Base-by-base conservation (phyloP, 2,329 filamentous ascomycete species). In the Mycosphaerelloides madeirae region DNA sequence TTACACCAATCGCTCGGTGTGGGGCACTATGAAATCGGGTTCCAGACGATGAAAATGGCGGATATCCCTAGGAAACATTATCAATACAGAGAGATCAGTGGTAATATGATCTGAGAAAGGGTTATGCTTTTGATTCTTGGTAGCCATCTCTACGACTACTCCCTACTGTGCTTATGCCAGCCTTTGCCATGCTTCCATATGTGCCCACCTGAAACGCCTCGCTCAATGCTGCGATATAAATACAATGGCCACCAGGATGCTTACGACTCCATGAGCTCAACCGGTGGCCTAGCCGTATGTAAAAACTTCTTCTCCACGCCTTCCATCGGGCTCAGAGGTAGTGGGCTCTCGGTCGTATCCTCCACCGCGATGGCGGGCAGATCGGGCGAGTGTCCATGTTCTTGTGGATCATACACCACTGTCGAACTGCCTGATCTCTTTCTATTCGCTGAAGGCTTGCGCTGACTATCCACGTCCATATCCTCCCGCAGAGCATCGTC, bases 341-440 rank as follows among this genome's bases (percentile, higher is more conserved):
- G 69, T 2, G 71, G 68, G 20, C 61, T 68, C 25, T 64, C 66
- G 2, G 69, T 78, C 11, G 75, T 80, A 62, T 83, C 79, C 60
- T 81, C 79, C 2, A 84, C 78, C 57, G 79, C 76, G 29, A 84
- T 81, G 2, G 78, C 78, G 1, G 80, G 80, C 31, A 84, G 62
- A 50, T 74, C 68, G 1, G 78, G 78, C 44, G 73, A 79, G 46
- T 76, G 68, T 2, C 80, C 80, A 52, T 83, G 78, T 33, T 81
- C 75, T 43, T 78, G 73, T 0, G 80, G 80, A 50, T 83, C 70
- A 58, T 80, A 84, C 38, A 84, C 78, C 33, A 83, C 68, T 1
- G 78, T 81, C 25, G 46, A 50, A 16, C 76, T 81, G 32, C 78
- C 69, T 3, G 69, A 69, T 38, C 72, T 56, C 50, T 35, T 66